Conservation (phyloP, 257 asterid genomes). For the Thymus mandschuricus region DNA sequence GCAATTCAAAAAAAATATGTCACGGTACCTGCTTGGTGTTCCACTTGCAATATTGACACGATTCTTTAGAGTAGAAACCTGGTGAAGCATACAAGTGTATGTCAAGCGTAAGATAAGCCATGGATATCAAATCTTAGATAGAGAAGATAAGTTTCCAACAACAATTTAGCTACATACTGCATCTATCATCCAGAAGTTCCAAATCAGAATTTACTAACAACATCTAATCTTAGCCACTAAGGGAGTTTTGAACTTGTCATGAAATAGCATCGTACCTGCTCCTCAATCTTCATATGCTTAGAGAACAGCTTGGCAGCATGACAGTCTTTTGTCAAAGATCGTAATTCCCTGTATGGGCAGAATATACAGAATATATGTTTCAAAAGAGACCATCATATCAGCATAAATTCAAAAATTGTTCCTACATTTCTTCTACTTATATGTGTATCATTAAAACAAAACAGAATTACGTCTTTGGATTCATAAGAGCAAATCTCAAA, state of each 20-base stretch:
- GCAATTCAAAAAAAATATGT: slow-evolving; percentile 26
- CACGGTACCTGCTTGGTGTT: slow-evolving; percentile 83
- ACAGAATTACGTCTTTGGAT: not conserved
- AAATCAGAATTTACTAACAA: slow-evolving; percentile 12
- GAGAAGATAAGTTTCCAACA: slow-evolving; percentile 14
- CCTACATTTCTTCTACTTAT: not conserved
- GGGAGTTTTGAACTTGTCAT: too few relatives aligned
- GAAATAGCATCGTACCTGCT: slow-evolving; percentile 59
- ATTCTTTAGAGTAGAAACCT: slow-evolving; percentile 70
- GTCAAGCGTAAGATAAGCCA: slow-evolving; percentile 22
- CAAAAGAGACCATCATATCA: slow-evolving; percentile 4
- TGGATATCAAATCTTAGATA: slow-evolving; percentile 16
- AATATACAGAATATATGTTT: not conserved
- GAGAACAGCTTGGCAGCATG: slow-evolving; percentile 94
- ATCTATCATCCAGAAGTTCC: slow-evolving; percentile 20
- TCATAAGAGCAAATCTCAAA: not conserved
- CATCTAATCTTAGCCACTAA: too few relatives aligned
- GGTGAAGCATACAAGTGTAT: slow-evolving; percentile 32
- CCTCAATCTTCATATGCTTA: slow-evolving; percentile 97
- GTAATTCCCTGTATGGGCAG: slow-evolving; percentile 67
- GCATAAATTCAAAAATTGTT: not conserved
- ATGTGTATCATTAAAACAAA: not conserved
- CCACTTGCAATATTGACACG: slow-evolving; percentile 95
- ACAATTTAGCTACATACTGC: not conserved
- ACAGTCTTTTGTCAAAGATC: slow-evolving; percentile 79